Conservation (phyloP, 306 rosid species). For the Fragaria ananassa region DNA sequence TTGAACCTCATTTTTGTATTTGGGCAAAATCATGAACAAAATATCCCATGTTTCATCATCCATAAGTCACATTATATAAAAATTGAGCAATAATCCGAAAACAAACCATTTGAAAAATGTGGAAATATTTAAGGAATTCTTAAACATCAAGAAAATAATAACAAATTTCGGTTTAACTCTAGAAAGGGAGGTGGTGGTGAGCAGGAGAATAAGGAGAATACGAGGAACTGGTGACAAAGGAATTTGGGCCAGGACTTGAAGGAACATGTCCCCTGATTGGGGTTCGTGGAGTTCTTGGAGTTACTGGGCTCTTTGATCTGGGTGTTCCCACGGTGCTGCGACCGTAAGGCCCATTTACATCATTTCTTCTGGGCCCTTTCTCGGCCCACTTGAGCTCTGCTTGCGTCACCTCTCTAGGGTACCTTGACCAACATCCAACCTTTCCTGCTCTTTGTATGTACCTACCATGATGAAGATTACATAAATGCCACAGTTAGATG, state of each 20-base stretch:
- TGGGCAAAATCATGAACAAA: background rate
- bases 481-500: background rate
- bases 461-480: slow-evolving; percentile 29
- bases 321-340: slow-evolving; percentile 28
- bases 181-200: slow-evolving; percentile 48
- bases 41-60: background rate
- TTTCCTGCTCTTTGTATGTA: slow-evolving; percentile 69
- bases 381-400: slow-evolving; percentile 75
- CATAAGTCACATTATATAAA: background rate
- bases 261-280: slow-evolving; percentile 17
- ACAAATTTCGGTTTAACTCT: background rate
- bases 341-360: slow-evolving; percentile 34
- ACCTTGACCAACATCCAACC: slow-evolving; percentile 54
- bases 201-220: slow-evolving; percentile 39
- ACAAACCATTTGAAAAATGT: slow-evolving; percentile 6
- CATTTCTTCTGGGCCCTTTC: slow-evolving; percentile 64
- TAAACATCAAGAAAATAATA: background rate
- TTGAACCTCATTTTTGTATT: too few species aligned
- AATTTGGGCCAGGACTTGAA: slow-evolving; percentile 24
- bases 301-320: slow-evolving; percentile 34
- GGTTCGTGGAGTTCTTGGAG: slow-evolving; percentile 26
- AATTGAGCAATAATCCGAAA: background rate
- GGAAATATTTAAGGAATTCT: background rate
- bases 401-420: slow-evolving; percentile 49
- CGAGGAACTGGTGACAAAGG: slow-evolving; percentile 46